These are phyloP conservation scores for Cyphellophora europaea DNA, from an alignment of 2,329 filamentous ascomycete species.

Conservation along the genomic window DNA sequence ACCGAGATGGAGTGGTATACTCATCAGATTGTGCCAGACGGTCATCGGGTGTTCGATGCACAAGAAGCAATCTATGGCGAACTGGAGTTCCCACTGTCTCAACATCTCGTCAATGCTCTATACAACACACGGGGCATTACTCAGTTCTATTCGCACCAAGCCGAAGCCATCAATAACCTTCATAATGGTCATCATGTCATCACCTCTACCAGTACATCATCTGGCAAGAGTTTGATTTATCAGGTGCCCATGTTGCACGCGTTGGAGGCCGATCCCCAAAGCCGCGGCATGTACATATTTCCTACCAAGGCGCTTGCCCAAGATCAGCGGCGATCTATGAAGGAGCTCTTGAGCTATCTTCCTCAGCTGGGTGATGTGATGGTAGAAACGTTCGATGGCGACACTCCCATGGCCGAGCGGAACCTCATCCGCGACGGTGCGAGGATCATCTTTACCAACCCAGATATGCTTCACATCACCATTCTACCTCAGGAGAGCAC, in stretches of 20 bases:
- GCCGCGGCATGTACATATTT: conserved; percentile 93
- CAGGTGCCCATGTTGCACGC: conserved; percentile 86
- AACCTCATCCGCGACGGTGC: conserved; percentile 78
- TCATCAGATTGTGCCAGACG: conserved; percentile 85
- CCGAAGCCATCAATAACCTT: conserved; percentile 84
- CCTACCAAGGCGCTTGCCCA: conserved; percentile 94
- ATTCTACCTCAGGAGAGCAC: conserved; percentile 84
- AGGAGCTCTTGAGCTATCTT: conserved; percentile 75
- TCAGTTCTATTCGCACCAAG: conserved; percentile 81
- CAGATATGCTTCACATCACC: conserved; percentile 93
- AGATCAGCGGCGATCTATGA: conserved; percentile 81
- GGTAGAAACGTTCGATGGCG: conserved; percentile 92
- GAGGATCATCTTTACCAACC: conserved; percentile 92
- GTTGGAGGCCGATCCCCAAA: conserved; percentile 65
- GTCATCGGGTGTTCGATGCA: conserved; percentile 81
- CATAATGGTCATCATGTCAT: conserved; percentile 79
- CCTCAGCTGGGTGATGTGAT: conserved; percentile 63
- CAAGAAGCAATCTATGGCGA: conserved; percentile 76
- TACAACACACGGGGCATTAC: conserved; percentile 88
- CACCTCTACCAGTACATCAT: conserved; percentile 88
- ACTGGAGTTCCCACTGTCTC: conserved; percentile 75
- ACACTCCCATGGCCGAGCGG: conserved; percentile 73
- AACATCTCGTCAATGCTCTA: conserved; percentile 86
- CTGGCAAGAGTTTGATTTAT: conserved; percentile 96
- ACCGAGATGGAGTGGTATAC: conserved; percentile 80